Base-by-base conservation (phyloP, 2,329 filamentous ascomycete species). In the Fusarium udum region DNA sequence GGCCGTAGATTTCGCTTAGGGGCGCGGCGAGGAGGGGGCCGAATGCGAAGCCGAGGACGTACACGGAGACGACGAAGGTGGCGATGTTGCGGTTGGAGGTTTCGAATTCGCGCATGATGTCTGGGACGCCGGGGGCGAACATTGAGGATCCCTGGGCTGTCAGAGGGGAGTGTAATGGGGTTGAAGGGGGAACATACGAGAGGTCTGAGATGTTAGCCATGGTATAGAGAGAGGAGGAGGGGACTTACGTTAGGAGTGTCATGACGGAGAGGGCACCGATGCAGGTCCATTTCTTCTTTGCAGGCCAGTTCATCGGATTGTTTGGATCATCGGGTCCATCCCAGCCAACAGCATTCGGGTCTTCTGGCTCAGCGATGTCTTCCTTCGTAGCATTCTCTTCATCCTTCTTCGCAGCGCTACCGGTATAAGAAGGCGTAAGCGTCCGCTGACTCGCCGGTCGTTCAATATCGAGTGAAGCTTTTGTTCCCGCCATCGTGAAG, bases 251-350 rank as follows among this genome's bases (percentile, higher is more conserved):
- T 31, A 79, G 59, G 13, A 79, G 66, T 4, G 77, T 77, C 77
- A 78, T 78, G 22, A 76, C 22, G 4, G 76, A 81, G 4, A 85
- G 78, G 10, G 78, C 77, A 3, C 75, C 78, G 12, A 85, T 80
- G 6, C 80, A 80, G 24, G 78, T 49, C 67, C 78, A 80, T 40
- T 83, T 83, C 76, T 82, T 84, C 74, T 80, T 83, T 39, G 89
- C 78, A 0, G 88, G 80, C 91, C 92, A 93, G 74, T 92, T 92
- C 72, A 88, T 85, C 0, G 92, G 91, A 72, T 93, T 91, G 9
- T 86, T 82, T 11, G 85, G 85, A 74, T 92, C 90, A 24, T 78
- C 73, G 0, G 64, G 64, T 4, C 77, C 75, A 69, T 78, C 75
- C 77, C 77, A 78, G 0, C 66, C 68, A 28, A 78, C 62, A 9